Evolutionary conservation across 1,284 basidiomycete genomes (phyloP), one percentile per base, ranked within the genome.

Genomic region (Rhodotorula sp.): DNA sequence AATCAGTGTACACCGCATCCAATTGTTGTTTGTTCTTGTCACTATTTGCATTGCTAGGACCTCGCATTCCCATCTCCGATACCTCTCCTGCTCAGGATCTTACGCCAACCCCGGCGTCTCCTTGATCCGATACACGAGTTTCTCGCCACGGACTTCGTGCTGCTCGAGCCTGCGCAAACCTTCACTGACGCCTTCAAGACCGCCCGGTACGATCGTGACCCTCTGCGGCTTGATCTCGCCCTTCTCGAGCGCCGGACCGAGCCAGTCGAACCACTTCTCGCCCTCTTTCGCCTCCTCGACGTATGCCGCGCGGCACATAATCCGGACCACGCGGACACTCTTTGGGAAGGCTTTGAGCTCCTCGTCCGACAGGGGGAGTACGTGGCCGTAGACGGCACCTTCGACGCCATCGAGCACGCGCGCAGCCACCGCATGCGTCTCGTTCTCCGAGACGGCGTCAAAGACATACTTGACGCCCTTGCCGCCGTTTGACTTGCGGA

Each of bases 71-170:
- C 16, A 26, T 10, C 39, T 16, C 26, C 18, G 16, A 46, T 34
- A 6, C 39, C 14, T 20, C 39, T 3, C 26, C 16, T 46, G 31
- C 10, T 20, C n/a, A 39, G 34, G 34, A 12, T 46, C 18, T 43
- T 46, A 64, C 5, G 49, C 67, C 26, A 73, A 52, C 3, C 66
- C 67, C 4, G 68, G 70, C 14, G 79, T 81, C 34, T 81, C 80
- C 39, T 63, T 69, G 60, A 81, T 76, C 8, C 75, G 67, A 67
- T 81, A 82, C 59, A 83, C 81, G 3, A 82, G 75, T 76, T 83
- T 83, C 64, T 79, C 78, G 18, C 78, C 79, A 52, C 73, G 76
- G 12, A 79, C 81, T 60, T 79, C 77, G 49, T 74, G 72, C 39
- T 73, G 69, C 62, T 77, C 62, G 52, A 80, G 58, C 46, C 79